phyloP scores from a whole-genome alignment of 768 basidiomycete species.

The Naganishia randhawae region DNA sequence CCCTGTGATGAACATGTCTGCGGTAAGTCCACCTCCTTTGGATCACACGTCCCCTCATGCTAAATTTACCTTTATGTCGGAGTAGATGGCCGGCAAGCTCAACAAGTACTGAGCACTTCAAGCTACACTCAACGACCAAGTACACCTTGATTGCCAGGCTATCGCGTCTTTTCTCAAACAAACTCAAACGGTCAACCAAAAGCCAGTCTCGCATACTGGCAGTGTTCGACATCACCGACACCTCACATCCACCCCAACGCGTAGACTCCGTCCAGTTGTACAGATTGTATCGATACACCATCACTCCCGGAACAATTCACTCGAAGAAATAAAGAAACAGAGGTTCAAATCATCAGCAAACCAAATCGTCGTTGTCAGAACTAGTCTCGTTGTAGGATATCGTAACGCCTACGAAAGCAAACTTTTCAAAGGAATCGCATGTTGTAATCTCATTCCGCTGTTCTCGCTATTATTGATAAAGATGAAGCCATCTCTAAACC shows the following conservation, averaged over 20 bases:
- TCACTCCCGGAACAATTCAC: neutral
- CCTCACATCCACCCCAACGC: neutral
- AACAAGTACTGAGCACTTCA: conserved; percentile 21
- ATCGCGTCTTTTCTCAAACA: neutral
- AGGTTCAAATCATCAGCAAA: neutral
- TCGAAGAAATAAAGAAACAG: neutral
- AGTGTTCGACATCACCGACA: neutral
- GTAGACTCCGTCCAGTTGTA: neutral
- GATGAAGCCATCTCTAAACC: no score
- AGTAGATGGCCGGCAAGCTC: conserved; percentile 23
- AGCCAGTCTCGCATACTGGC: conserved; percentile 6
- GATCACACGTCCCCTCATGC: neutral
- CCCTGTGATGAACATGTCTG: conserved; percentile 42
- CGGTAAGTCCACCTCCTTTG: neutral
- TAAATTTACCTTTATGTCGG: neutral
- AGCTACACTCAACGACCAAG: conserved; percentile 12
- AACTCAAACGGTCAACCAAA: conserved; percentile 13
- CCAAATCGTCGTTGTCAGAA: neutral
- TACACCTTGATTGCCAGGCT: conserved; percentile 15
- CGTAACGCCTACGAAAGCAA: no score
- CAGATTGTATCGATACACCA: conserved; percentile 3
- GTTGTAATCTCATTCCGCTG: neutral
- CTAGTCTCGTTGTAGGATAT: neutral
- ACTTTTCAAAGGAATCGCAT: neutral
- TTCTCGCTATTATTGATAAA: no score